Base-by-base conservation (phyloP, 176 grass and related monocot genomes). In the Puccinellia tenuiflora region DNA sequence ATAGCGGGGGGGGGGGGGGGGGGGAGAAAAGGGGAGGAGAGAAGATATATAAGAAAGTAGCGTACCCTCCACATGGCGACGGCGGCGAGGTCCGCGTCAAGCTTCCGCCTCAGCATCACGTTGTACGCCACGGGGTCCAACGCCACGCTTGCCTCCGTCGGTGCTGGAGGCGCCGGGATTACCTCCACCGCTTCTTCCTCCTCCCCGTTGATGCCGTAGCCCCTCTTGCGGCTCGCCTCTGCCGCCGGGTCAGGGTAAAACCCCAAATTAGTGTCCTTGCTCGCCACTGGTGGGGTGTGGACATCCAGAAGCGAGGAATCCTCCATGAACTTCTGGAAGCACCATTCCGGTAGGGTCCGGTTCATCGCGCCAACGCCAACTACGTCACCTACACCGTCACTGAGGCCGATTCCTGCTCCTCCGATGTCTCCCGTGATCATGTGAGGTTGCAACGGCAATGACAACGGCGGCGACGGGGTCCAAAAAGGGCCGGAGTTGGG, bases 21-120 rank as follows among this genome's bases (percentile, higher is more conserved):
- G 3, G 25, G 5, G n/a, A n/a, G n/a, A n/a, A n/a, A n/a, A n/a
- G n/a, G n/a, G n/a, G 31, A 4, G 24, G 14, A 26, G 10, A 17
- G 3, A 48, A 48, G 46, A 48, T 3, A 48, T 48, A 0, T 48
- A 1, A 48, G 4, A 48, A 5, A 15, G n/a, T 5, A 18, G 9
- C 15, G 4, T 90, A 97, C 94, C 92, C 88, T 85, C 79, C 88
- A 92, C 90, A 97, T 87, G 38, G 88, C 88, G 37, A 94, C 83
- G 16, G 88, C 79, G 8, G 86, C 87, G 30, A 93, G 89, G 46
- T 94, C 91, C 69, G 74, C 84, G 18, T 94, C 92, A 26, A 97
- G 53, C 78, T 92, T 86, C 63, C 72, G 68, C 84, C 87, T 94
- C 18, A 94, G 81, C 47, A 92, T 52, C 62, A 78, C 56, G 20